Conservation (phyloP, 1,139 yeast species). For the Debaryomyces sp. region DNA sequence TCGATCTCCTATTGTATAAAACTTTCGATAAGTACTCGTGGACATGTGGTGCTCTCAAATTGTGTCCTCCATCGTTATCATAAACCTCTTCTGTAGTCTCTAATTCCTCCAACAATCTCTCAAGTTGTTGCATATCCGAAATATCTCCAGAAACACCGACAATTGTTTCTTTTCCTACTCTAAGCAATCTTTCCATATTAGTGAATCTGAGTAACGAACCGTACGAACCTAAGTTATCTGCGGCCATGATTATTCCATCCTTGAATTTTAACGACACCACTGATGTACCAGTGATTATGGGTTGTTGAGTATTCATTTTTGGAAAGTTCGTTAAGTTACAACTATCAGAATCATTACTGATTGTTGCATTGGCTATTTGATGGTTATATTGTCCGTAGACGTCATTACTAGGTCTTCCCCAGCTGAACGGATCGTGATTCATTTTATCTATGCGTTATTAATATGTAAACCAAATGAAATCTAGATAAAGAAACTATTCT, state of each 20-base stretch:
- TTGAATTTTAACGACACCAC: slow-evolving; percentile 89
- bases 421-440: slow-evolving; percentile 93
- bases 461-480: neutral
- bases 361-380: slow-evolving; percentile 62
- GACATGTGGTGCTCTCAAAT: slow-evolving; percentile 80
- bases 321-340: slow-evolving; percentile 49
- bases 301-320: slow-evolving; percentile 85
- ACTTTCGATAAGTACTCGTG: slow-evolving; percentile 86
- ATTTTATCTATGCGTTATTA: slow-evolving; percentile 32
- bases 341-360: slow-evolving; percentile 15
- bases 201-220: slow-evolving; percentile 90
- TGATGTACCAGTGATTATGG: slow-evolving; percentile 95
- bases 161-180: slow-evolving; percentile 81
- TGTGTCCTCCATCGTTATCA: slow-evolving; percentile 75
- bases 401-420: slow-evolving; percentile 93
- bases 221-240: slow-evolving; percentile 90
- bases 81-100: slow-evolving; percentile 73
- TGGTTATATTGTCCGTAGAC: slow-evolving; percentile 80
- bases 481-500: neutral
- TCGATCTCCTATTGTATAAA: slow-evolving; percentile 83
- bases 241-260: slow-evolving; percentile 91
- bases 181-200: slow-evolving; percentile 79
- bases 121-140: slow-evolving; percentile 87
- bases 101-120: slow-evolving; percentile 74
- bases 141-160: slow-evolving; percentile 97